These are phyloP conservation scores for Solioccasus polychromus DNA, from an alignment of 768 basidiomycete genomes.

Conservation along the genomic window DNA sequence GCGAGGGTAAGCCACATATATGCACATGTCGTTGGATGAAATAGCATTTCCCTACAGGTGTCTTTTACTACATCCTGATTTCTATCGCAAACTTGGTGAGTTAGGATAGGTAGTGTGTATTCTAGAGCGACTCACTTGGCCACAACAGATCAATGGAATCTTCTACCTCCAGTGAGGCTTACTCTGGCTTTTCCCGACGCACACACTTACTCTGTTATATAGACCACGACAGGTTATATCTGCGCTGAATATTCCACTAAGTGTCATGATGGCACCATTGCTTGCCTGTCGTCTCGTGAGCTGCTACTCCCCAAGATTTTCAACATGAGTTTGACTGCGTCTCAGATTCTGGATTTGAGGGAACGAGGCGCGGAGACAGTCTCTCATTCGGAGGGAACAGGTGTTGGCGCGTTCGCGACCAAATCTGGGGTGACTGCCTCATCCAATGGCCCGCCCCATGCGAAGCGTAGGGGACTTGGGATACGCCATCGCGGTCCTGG, in stretches of 20 bases:
- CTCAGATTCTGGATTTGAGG: slow-evolving; percentile 77
- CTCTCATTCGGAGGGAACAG: slow-evolving; percentile 69
- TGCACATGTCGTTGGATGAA: neutral
- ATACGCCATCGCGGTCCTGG: slow-evolving; percentile 49
- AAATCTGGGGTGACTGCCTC: slow-evolving; percentile 44
- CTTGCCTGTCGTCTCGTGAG: slow-evolving; percentile 75
- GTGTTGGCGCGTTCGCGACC: slow-evolving; percentile 63
- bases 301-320: neutral
- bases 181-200: neutral
- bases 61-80: slow-evolving; percentile 83
- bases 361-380: slow-evolving; percentile 80
- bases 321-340: slow-evolving; percentile 6
- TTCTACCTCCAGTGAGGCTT: slow-evolving; percentile 76
- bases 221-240: slow-evolving; percentile 82
- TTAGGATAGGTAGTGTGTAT: neutral
- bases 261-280: slow-evolving; percentile 79
- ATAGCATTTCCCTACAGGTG: slow-evolving; percentile 36
- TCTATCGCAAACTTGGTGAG: slow-evolving; percentile 77
- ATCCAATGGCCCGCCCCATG: slow-evolving; percentile 21
- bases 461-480: slow-evolving; percentile 36
- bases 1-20: slow-evolving; percentile 53
- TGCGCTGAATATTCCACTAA: slow-evolving; percentile 80
- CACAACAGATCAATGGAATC: slow-evolving; percentile 64
- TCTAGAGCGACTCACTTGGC: slow-evolving; percentile 2
- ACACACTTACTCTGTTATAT: slow-evolving; percentile 10